Evolutionary conservation across 345 rosid species (phyloP), one percentile per base, ranked within the genome.

Genomic region (Rubroshorea leprosula): DNA sequence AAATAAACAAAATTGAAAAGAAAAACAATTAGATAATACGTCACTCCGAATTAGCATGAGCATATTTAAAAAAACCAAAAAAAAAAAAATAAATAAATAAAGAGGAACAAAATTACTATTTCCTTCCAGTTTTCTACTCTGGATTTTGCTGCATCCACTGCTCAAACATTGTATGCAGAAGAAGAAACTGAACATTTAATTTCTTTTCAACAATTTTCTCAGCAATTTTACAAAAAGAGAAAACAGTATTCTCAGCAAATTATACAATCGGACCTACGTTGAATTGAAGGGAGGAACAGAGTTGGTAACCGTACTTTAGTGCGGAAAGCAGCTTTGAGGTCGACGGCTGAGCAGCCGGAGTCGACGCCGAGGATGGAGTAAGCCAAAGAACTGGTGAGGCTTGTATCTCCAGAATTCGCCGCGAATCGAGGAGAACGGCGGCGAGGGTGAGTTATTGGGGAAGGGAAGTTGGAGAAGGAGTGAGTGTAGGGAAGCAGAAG

Each of bases 281-380:
- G 2, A 29, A 56, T 4, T 18, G 47, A 58, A 57, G 53, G 18
- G n/a, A n/a, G n/a, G n/a, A 25, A 45, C 23, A 46, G 12, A 55
- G 22, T 5, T 23, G 41, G 1, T 3, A 29, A 13, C 3, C 54
- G 16, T 76, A 83, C 97, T 73, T 89, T 92, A 72, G 78, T 76
- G 44, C 96, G 83, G 65, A 92, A 92, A 63, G 96, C 95, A 25
- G 89, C 74, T 74, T 89, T 92, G 26, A 92, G 93, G 66, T 86
- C 91, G 14, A 72, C 61, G 49, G 78, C 65, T 2, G 98, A 84
- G 79, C 95, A 92, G 64, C 68, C 74, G 2, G 86, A 86, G 12
- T 78, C 68, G 63, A 88, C 81, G 20, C 96, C 96, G 53, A 92
- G 96, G 54, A 86, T 51, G 29, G 77, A 61, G 83, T 73, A 72